phyloP scores from a whole-genome alignment of 1,284 basidiomycete species.

The Meripilus lineatus region DNA sequence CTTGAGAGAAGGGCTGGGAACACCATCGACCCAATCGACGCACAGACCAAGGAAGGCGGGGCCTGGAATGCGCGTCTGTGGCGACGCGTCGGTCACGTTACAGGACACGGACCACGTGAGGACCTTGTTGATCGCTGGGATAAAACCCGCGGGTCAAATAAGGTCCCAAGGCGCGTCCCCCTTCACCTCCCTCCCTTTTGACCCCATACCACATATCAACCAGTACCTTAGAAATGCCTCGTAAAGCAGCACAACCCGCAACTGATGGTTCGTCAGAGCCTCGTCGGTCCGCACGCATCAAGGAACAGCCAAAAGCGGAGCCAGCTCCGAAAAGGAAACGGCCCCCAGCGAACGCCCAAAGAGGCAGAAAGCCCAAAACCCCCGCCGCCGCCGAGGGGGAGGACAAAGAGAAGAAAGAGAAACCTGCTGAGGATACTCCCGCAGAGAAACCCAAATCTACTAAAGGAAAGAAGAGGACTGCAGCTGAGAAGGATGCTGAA shows the following conservation, averaged over 20 bases:
- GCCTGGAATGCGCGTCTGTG: no score
- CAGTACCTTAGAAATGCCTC: no score
- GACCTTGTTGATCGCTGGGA: no score
- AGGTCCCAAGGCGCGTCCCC: no score
- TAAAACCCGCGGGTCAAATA: no score
- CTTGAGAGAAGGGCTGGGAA: no score
- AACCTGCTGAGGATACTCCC: conserved; percentile 15
- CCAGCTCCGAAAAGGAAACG: conserved; percentile 42
- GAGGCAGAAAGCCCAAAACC: conserved; percentile 45
- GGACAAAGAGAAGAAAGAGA: conserved; percentile 25
- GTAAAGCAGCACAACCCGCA: conserved; percentile 50
- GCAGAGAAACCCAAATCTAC: conserved; percentile 52
- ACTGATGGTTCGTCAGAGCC: conserved; percentile 42
- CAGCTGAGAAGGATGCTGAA: conserved; percentile 26
- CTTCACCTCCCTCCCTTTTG: no score
- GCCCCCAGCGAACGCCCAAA: conserved; percentile 47
- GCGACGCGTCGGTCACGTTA: no score
- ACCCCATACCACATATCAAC: no score
- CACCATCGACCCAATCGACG: no score
- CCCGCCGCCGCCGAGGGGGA: conserved; percentile 25
- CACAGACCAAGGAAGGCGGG: no score
- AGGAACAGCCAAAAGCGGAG: conserved; percentile 58
- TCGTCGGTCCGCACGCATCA: conserved; percentile 70
- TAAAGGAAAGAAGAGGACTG: conserved; percentile 52
- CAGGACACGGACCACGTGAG: no score